Percentiles rank a stretch among this genome's conserved stretches.
phyloP scores from a whole-genome alignment of 2,329 filamentous ascomycete species.

The Fusarium sp. region DNA sequence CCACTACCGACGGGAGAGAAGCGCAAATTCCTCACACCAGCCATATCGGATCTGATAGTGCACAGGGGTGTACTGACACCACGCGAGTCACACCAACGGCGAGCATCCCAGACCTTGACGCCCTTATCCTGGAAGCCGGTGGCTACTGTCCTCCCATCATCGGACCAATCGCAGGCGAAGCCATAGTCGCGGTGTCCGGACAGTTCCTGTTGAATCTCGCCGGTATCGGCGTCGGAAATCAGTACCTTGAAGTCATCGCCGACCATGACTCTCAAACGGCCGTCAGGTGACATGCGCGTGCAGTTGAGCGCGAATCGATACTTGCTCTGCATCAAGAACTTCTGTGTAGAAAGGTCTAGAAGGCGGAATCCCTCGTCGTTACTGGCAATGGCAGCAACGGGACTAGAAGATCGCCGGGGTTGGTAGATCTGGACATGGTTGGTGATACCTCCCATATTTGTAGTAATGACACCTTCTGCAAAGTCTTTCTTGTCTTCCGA shows the following conservation, averaged over 20 bases:
- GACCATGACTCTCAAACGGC: constrained; percentile 75
- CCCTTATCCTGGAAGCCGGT: constrained; percentile 80
- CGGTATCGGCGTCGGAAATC: constrained; percentile 74
- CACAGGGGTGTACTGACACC: constrained; percentile 58
- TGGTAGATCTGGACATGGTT: constrained; percentile 69
- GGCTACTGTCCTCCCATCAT: constrained; percentile 77
- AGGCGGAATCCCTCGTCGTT: constrained; percentile 68
- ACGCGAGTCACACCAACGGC: constrained; percentile 67
- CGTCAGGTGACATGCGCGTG: constrained; percentile 74
- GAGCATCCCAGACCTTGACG: constrained; percentile 79
- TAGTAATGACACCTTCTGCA: constrained; percentile 58
- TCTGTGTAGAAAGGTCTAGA: constrained; percentile 66
- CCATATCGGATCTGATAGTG: constrained; percentile 70
- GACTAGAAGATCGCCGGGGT: constrained; percentile 59
- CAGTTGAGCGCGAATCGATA: constrained; percentile 76
- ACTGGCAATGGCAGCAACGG: constrained; percentile 67
- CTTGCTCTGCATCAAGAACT: constrained; percentile 59
- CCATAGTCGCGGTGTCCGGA: constrained; percentile 73
- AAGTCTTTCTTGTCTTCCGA: constrained; percentile 47
- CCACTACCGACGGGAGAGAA: constrained; percentile 78
- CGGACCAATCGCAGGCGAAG: constrained; percentile 82
- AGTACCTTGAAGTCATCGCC: constrained; percentile 72
- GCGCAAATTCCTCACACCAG: constrained; percentile 71
- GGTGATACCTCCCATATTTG: constrained; percentile 63
- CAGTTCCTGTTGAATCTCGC: constrained; percentile 64